Conservation (phyloP, 768 basidiomycete species). For the Serpula lacrymans region DNA sequence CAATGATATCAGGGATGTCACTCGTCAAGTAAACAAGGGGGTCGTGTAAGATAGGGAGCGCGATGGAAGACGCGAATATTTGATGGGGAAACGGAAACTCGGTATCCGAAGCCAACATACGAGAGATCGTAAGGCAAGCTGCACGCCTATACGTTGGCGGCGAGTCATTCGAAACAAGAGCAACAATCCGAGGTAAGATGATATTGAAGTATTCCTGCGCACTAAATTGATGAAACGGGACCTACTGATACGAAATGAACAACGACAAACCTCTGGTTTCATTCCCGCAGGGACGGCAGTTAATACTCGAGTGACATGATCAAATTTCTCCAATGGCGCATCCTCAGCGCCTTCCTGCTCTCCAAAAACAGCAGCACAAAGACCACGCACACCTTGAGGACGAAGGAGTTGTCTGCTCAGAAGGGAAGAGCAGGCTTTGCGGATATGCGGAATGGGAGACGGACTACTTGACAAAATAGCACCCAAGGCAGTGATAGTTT, state of each 20-base stretch:
- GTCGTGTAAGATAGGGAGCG: constrained; percentile 49
- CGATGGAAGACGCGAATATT: constrained; percentile 21
- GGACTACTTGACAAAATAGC: constrained; percentile 45
- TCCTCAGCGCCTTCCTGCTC: constrained; percentile 53
- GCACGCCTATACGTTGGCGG: constrained; percentile 49
- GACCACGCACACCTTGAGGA: constrained; percentile 64
- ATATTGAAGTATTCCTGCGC: constrained; percentile 57
- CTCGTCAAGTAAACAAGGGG: constrained; percentile 51
- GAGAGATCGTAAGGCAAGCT: constrained; percentile 65
- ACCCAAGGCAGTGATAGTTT: constrained; percentile 65
- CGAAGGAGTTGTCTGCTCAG: constrained; percentile 71
- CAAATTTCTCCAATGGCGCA: constrained; percentile 63
- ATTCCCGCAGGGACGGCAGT: constrained; percentile 57
- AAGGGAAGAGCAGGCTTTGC: constrained; percentile 56
- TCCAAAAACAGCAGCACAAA: constrained; percentile 67
- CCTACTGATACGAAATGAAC: neutral
- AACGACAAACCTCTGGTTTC: constrained; percentile 47
- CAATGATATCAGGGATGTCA: too few species aligned
- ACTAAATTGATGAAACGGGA: neutral
- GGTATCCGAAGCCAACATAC: constrained; percentile 48
- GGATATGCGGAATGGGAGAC: constrained; percentile 46
- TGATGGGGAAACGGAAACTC: constrained; percentile 17
- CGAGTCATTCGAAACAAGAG: constrained; percentile 39
- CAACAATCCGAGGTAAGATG: constrained; percentile 54
- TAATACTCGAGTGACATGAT: constrained; percentile 66